Conservation (phyloP, 1,284 basidiomycete genomes). For the Wallemia mellicola region DNA sequence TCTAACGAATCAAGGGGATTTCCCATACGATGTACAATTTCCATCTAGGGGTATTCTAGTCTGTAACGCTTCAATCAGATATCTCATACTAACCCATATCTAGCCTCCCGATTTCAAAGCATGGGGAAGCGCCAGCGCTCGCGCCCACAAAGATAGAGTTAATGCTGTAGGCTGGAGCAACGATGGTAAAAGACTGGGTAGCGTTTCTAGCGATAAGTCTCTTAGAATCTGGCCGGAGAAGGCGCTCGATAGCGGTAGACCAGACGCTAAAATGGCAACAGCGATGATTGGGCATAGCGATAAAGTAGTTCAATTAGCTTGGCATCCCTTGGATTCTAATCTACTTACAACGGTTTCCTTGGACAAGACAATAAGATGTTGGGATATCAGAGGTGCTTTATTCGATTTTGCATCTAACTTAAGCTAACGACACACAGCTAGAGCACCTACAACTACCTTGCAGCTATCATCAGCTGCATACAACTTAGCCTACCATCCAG, state of each 20-base stretch:
- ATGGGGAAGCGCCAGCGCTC: background rate
- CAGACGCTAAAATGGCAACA: background rate
- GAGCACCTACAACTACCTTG: background rate
- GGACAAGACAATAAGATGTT: background rate
- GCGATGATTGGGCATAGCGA: background rate
- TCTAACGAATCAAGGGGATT: background rate
- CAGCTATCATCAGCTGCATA: background rate
- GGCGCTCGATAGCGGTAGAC: background rate
- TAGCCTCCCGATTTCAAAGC: background rate
- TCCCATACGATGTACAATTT: background rate
- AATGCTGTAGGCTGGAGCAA: background rate
- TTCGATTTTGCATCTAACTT: too few species aligned
- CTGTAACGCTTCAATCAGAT: background rate
- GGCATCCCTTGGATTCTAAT: background rate
- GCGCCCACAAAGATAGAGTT: background rate
- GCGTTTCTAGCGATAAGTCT: background rate
- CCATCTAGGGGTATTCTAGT: background rate
- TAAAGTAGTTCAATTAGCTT: background rate
- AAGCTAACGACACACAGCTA: too few species aligned
- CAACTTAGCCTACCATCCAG: background rate
- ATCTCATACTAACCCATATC: background rate
- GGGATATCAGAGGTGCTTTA: background rate
- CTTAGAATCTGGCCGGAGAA: background rate
- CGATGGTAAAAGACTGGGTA: background rate
- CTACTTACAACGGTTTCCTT: background rate